Conservation (phyloP, 768 basidiomycete genomes). For the Fomitopsis serialis region DNA sequence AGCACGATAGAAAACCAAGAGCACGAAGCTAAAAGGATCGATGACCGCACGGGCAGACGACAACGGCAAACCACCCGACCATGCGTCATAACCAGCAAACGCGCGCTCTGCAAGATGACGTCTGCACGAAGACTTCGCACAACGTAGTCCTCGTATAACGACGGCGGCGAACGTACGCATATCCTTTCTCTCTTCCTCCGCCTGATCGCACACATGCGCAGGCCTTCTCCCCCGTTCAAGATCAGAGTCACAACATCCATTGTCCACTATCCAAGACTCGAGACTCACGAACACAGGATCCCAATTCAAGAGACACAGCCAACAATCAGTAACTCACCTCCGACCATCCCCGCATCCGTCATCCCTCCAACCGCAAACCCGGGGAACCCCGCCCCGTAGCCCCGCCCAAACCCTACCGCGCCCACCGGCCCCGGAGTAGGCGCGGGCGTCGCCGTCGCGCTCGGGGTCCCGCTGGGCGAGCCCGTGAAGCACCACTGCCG, state of each 20-base stretch:
- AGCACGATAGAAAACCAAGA: neutral
- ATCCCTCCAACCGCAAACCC: slow-evolving; percentile 17
- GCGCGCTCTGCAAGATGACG: neutral
- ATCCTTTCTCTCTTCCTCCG: no score
- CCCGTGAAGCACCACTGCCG: slow-evolving; percentile 63
- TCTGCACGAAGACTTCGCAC: no score
- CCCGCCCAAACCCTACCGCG: slow-evolving; percentile 13
- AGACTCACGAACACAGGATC: no score
- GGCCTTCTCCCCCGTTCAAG: no score
- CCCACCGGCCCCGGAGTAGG: slow-evolving; percentile 9
- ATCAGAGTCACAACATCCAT: no score
- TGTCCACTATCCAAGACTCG: no score
- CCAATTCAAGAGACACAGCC: no score
- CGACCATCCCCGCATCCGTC: slow-evolving; percentile 21
- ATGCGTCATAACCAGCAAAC: neutral
- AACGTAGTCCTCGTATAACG: no score
- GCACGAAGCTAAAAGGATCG: neutral
- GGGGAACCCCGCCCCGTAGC: slow-evolving; percentile 19
- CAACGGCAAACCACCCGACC: neutral
- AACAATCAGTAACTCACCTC: slow-evolving; percentile 17
- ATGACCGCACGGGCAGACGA: neutral
- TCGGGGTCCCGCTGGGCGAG: neutral
- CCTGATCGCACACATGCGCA: no score
- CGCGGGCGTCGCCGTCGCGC: slow-evolving; percentile 20
- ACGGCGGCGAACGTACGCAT: no score